These are phyloP conservation scores for Sherardia arvensis DNA, from an alignment of 257 asterid species.

Conservation along the genomic window DNA sequence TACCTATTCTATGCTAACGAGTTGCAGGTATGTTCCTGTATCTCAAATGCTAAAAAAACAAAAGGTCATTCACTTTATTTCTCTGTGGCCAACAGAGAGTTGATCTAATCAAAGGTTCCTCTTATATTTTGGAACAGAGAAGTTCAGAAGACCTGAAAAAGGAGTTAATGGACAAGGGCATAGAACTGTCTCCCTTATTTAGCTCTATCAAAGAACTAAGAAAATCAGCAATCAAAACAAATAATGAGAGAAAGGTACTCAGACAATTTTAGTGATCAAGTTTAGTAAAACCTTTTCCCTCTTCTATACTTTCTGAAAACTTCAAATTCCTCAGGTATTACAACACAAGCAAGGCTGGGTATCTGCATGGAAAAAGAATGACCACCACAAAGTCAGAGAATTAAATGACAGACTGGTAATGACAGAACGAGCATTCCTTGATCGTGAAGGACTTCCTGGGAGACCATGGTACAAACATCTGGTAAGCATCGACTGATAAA, in stretches of 20 bases:
- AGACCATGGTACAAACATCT: slow-evolving; percentile 78
- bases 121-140: slow-evolving; percentile 36
- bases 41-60: background rate
- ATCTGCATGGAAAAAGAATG: slow-evolving; percentile 27
- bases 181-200: slow-evolving; percentile 51
- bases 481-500: slow-evolving; percentile 33
- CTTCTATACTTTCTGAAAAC: slow-evolving; percentile 3
- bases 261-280: background rate
- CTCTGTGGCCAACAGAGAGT: slow-evolving; percentile 5
- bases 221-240: slow-evolving; percentile 44
- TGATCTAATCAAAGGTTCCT: slow-evolving; percentile 7
- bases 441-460: slow-evolving; percentile 57
- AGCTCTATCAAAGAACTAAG: slow-evolving; percentile 51
- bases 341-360: slow-evolving; percentile 33
- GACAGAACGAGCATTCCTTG: slow-evolving; percentile 80
- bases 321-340: slow-evolving; percentile 23
- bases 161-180: slow-evolving; percentile 28
- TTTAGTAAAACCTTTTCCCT: background rate
- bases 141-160: slow-evolving; percentile 46
- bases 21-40: slow-evolving; percentile 48
- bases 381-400: slow-evolving; percentile 37
- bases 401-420: slow-evolving; percentile 71
- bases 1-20: slow-evolving; percentile 58
- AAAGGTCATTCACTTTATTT: background rate
- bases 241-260: slow-evolving; percentile 48